Evolutionary conservation across 106 monocot species (phyloP).

Genomic region (Platanthera zijinensis): DNA sequence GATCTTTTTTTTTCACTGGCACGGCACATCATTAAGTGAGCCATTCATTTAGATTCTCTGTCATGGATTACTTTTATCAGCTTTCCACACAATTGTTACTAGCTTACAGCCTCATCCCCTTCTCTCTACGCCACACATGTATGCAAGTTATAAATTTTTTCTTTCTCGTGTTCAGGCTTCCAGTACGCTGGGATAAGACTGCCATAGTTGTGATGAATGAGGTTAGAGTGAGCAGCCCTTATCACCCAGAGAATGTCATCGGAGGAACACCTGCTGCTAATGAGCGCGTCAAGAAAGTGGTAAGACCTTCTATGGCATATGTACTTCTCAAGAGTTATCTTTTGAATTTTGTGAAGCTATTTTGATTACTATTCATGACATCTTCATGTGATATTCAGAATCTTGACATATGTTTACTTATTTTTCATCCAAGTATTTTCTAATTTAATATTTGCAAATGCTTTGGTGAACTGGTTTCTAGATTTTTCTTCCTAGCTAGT

Average conservation of each 20-base stretch:
- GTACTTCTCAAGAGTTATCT: neutral
- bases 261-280: slow-evolving; percentile 90
- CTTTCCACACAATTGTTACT: no score
- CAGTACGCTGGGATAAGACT: slow-evolving; percentile 89
- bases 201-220: slow-evolving; percentile 95
- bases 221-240: slow-evolving; percentile 80
- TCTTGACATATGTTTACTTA: neutral
- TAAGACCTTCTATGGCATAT: slow-evolving; percentile 13
- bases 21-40: no score
- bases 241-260: slow-evolving; percentile 75
- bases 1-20: no score
- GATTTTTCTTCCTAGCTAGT: no score
- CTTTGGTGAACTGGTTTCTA: no score
- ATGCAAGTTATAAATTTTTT: neutral
- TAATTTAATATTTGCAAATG: neutral
- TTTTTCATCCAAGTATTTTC: neutral
- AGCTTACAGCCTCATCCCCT: no score
- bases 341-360: neutral
- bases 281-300: slow-evolving; percentile 97
- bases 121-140: no score
- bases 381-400: neutral
- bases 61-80: no score
- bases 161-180: slow-evolving; percentile 42
- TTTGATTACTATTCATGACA: neutral
- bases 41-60: no score